Evolutionary conservation across 2,329 filamentous ascomycete species (phyloP).

Genomic region (Arthrobotrys pseudoclavata): DNA sequence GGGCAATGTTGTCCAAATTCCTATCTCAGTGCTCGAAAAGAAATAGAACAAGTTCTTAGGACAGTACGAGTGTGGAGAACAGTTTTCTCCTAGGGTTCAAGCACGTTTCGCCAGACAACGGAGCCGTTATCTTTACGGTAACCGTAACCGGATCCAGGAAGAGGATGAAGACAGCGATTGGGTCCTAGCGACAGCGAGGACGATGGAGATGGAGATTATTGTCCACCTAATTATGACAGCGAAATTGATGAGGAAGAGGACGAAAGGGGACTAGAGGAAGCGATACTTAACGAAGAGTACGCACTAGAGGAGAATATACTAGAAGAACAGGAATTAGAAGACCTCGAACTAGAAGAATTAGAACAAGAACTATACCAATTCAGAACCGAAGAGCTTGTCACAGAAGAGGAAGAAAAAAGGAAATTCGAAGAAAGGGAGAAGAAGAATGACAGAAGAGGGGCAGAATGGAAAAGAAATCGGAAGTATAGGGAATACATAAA

Average conservation of each 20-base stretch:
- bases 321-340: not conserved
- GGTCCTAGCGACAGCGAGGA: not conserved
- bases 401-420: no score
- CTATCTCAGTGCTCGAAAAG: not conserved
- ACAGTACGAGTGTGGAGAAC: no score
- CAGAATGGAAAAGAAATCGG: no score
- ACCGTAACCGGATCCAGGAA: no score
- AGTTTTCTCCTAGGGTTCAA: not conserved
- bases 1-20: not conserved
- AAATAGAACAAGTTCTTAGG: no score
- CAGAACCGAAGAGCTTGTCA: no score
- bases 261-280: no score
- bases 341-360: not conserved
- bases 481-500: not conserved
- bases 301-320: not conserved
- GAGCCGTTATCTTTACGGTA: no score
- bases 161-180: not conserved
- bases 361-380: no score
- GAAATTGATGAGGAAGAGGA: not conserved
- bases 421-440: no score
- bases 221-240: not conserved
- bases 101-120: not conserved
- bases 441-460: no score
- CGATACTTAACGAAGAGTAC: no score
- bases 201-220: not conserved